Percentiles rank a stretch among this genome's conserved stretches.
Conservation (phyloP, 2,329 filamentous ascomycete genomes). For the Teratosphaeria destructans region DNA sequence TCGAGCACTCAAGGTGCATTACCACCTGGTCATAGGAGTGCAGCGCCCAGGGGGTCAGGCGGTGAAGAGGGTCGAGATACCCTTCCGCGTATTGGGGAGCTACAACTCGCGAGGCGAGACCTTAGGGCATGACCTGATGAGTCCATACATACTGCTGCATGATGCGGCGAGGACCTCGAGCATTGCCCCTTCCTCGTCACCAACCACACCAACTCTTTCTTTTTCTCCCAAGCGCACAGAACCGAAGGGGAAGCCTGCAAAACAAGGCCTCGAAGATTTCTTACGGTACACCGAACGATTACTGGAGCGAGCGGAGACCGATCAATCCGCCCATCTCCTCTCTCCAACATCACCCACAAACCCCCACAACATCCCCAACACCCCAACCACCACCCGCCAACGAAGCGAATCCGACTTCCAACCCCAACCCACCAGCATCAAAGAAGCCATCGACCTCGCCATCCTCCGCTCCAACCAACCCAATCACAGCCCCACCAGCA, state of each 20-base stretch:
- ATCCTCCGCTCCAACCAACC: constrained; percentile 70
- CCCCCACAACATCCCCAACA: constrained; percentile 51
- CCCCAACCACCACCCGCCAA: constrained; percentile 28
- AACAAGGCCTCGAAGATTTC: constrained; percentile 50
- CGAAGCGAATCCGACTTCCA: constrained; percentile 25
- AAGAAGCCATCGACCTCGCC: constrained; percentile 82
- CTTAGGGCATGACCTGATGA: constrained; percentile 87
- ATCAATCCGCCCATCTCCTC: constrained; percentile 49
- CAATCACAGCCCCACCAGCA: constrained; percentile 50
- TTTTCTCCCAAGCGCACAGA: constrained; percentile 21
- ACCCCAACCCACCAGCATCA: constrained; percentile 46
- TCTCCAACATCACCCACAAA: constrained; percentile 54
- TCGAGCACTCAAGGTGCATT: constrained; percentile 86
- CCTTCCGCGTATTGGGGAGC: constrained; percentile 85
- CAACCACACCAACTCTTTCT: constrained; percentile 5
- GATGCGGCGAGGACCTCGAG: constrained; percentile 57
- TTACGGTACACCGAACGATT: constrained; percentile 68
- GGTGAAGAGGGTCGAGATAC: constrained; percentile 81
- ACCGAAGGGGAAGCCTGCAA: constrained; percentile 27
- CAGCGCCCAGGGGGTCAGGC: constrained; percentile 74
- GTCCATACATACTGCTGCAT: constrained; percentile 77
- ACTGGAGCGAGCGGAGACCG: constrained; percentile 47
- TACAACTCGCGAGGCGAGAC: constrained; percentile 84
- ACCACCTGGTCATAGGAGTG: constrained; percentile 83
- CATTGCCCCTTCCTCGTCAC: constrained; percentile 20